Evolutionary conservation across 2,329 filamentous ascomycete species (phyloP), one percentile per base, ranked within the genome.

Genomic region (Fusarium kyushuense): DNA sequence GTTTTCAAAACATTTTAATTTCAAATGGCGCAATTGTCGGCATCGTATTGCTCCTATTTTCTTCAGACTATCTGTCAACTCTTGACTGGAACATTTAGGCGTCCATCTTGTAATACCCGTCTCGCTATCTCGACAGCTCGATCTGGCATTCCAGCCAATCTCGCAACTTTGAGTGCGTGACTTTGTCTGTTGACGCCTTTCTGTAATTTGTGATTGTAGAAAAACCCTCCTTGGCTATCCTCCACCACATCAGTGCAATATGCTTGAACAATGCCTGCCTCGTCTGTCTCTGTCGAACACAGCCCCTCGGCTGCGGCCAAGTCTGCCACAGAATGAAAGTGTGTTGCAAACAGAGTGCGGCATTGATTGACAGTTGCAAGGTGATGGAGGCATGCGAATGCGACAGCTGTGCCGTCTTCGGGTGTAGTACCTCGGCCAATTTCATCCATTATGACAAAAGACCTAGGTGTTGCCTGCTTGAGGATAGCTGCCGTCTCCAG

Each of bases 361-460:
- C 92, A 93, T 75, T 85, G 84, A 76, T 96, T 97, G 23, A 91
- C 82, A 48, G 89, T 84, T 71, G 93, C 90, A 17, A 99, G 83
- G 78, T 98, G 93, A 75, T 95, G 88, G 49, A 99, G 82, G 74
- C 91, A 94, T 2, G 95, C 96, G 78, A 92, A 98, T 0, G 93
- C 93, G 2, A 99, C 91, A 1, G 96, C 96, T 3, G 91, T 87
- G 4, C 96, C 96, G 77, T 98, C 96, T 74, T 95, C 91, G 0
- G 95, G 94, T 21, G 96, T 97, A 0, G 96, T 99, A 11, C 96
- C 96, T 47, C 96, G 87, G 1, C 96, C 96, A 36, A 99, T 92
- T 82, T 99, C 96, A 78, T 99, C 96, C 95, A 99, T 98, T 78
- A 99, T 95, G 63, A 96, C 95, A 73, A 99, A 96, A 1, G 92